phyloP scores from a whole-genome alignment of 164 flowering plant species.

The Nymphaea colorata region DNA sequence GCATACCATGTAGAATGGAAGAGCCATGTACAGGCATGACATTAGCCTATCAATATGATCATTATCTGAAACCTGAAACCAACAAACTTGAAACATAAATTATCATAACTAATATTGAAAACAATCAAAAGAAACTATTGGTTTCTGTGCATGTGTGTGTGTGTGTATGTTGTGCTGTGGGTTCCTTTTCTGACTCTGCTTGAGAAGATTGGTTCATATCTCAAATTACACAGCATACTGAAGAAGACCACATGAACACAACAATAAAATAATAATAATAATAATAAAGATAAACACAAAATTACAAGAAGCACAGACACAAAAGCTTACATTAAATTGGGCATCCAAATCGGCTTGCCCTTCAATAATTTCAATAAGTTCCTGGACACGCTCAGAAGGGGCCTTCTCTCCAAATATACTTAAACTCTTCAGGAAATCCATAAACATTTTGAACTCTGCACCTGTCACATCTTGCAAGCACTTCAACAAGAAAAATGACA shows the following conservation, averaged over 20 bases:
- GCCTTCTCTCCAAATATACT: slow-evolving; percentile 84
- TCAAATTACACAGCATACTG: too few species aligned
- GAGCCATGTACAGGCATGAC: slow-evolving; percentile 80
- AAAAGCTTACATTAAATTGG: slow-evolving; percentile 63
- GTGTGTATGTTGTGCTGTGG: too few species aligned
- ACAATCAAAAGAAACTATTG: not conserved
- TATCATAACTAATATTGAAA: not conserved
- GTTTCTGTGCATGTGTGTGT: too few species aligned
- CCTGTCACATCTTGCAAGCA: slow-evolving; percentile 95
- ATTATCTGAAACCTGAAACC: slow-evolving; percentile 57
- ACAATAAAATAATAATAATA: too few species aligned
- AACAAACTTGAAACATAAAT: not conserved
- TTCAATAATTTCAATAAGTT: slow-evolving; percentile 76
- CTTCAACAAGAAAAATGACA: slow-evolving; percentile 26
- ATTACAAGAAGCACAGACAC: not conserved
- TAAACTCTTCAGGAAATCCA: slow-evolving; percentile 82
- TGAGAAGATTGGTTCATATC: too few species aligned
- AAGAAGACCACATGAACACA: too few species aligned
- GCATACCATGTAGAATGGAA: slow-evolving; percentile 75
- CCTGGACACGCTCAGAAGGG: slow-evolving; percentile 72
- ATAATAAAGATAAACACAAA: not conserved
- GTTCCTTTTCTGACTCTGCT: too few species aligned
- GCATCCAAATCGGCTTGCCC: slow-evolving; percentile 96
- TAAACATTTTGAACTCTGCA: slow-evolving; percentile 90
- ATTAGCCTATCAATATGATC: slow-evolving; percentile 88